Evolutionary conservation across 768 basidiomycete genomes (phyloP).

Genomic region (Boletellus emodensis): DNA sequence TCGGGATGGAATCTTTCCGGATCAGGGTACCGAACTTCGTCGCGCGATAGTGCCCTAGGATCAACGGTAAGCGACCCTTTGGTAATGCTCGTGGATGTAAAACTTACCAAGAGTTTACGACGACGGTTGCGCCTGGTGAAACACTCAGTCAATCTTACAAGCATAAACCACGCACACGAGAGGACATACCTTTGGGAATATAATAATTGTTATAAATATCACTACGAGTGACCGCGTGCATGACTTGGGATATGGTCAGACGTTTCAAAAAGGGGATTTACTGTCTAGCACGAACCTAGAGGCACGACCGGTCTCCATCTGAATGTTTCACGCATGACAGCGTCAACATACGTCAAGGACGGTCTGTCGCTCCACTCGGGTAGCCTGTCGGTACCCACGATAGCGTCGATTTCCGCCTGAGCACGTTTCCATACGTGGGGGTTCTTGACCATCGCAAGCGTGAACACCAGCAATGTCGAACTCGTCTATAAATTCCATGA

Average conservation of each 20-base stretch:
- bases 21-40: background rate
- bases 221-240: background rate
- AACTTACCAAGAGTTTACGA: background rate
- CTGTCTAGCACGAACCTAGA: background rate
- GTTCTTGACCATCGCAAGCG: background rate
- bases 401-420: background rate
- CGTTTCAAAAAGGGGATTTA: background rate
- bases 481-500: background rate
- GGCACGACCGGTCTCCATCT: background rate
- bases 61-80: background rate
- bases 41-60: background rate
- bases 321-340: background rate
- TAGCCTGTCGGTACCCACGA: background rate
- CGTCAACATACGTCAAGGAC: background rate
- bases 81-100: background rate
- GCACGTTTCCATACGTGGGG: constrained; percentile 1
- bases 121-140: background rate
- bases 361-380: background rate
- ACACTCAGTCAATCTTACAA: background rate
- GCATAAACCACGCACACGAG: background rate
- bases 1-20: background rate
- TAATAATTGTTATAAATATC: background rate
- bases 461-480: background rate
- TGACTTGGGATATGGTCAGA: background rate
- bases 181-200: background rate